Percentiles rank a stretch among this genome's conserved stretches.
These are phyloP conservation scores for Monsonia emarginata DNA, from an alignment of 441 rosid genomes.

Conservation along the genomic window DNA sequence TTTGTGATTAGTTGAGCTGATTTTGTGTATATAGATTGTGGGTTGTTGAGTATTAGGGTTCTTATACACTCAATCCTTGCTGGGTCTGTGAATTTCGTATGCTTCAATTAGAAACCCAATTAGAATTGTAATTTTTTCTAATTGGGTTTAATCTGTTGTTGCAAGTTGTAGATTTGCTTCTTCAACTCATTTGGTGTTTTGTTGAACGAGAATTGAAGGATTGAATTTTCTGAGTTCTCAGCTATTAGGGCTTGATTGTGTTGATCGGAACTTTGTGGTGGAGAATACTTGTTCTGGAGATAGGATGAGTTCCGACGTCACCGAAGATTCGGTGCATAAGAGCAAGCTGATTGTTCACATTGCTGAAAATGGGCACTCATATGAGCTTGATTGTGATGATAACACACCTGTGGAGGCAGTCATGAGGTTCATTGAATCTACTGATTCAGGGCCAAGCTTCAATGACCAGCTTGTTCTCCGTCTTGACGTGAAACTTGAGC, in stretches of 20 bases:
- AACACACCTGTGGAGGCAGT: conserved; percentile 57
- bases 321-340: conserved; percentile 35
- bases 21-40: conserved; percentile 17
- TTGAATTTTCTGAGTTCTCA: conserved; percentile 1
- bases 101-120: conserved; percentile 13
- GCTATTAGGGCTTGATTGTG: neutral
- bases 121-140: conserved; percentile 1
- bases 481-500: conserved; percentile 72
- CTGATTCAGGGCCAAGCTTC: conserved; percentile 43
- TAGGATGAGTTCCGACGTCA: conserved; percentile 66
- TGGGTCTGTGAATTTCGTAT: conserved; percentile 9
- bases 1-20: conserved; percentile 7
- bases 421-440: conserved; percentile 48
- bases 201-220: conserved; percentile 14
- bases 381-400: conserved; percentile 57
- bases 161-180: neutral
- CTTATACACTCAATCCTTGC: conserved; percentile 12
- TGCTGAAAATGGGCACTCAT: conserved; percentile 82
- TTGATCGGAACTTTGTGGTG: conserved; percentile 25
- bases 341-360: conserved; percentile 72
- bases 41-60: conserved; percentile 9
- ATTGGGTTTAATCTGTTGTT: conserved; percentile 3
- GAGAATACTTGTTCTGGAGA: conserved; percentile 21
- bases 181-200: neutral
- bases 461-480: conserved; percentile 82